Conservation (phyloP, 2,329 filamentous ascomycete genomes). For the Pyricularia sp. region DNA sequence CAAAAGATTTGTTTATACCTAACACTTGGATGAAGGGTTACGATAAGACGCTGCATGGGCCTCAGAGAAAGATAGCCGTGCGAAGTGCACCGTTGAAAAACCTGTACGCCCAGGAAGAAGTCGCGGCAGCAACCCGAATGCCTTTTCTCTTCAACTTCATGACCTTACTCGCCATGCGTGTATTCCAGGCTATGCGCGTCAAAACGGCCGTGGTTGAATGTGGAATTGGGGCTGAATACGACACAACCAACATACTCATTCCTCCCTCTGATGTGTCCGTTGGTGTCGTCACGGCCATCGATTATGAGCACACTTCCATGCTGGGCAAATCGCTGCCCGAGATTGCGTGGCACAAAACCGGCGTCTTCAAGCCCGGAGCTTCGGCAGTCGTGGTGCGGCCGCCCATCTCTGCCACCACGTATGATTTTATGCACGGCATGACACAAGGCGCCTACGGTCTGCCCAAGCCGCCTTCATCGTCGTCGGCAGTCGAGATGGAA, state of each 20-base stretch:
- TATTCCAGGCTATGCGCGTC: conserved; percentile 69
- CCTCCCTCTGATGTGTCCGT: conserved; percentile 15
- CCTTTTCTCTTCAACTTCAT: conserved; percentile 90
- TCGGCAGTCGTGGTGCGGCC: conserved; percentile 40
- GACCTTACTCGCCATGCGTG: conserved; percentile 79
- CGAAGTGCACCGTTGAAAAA: background rate
- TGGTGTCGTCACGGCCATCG: conserved; percentile 39
- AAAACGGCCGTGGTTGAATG: conserved; percentile 79
- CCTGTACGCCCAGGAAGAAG: background rate
- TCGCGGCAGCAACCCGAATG: conserved; percentile 35
- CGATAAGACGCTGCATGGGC: conserved; percentile 24
- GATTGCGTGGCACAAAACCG: conserved; percentile 68
- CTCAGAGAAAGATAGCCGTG: background rate
- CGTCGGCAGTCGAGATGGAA: background rate
- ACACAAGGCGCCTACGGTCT: background rate
- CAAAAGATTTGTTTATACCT: background rate
- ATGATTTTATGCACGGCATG: background rate
- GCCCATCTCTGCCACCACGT: background rate
- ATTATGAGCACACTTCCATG: conserved; percentile 57
- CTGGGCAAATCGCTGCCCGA: conserved; percentile 55
- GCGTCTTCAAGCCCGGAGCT: conserved; percentile 54
- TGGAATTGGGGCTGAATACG: conserved; percentile 88
- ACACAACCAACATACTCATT: conserved; percentile 68
- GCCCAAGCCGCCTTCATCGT: background rate
- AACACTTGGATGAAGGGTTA: background rate